Conservation (phyloP, 2,329 filamentous ascomycete genomes). For the Microsporum canis region DNA sequence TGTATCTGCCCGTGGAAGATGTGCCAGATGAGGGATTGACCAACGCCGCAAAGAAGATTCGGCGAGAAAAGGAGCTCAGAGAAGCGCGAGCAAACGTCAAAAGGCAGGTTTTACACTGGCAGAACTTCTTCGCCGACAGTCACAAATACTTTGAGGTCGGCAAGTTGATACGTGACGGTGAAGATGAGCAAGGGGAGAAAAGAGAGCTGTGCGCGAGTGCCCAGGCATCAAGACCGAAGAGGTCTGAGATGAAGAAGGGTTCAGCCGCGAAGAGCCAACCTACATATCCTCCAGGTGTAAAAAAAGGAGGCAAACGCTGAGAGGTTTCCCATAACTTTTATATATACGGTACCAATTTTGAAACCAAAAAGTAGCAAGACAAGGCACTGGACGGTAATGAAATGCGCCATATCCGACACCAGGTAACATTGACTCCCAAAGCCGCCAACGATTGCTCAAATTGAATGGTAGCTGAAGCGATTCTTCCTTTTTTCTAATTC, state of each 20-base stretch:
- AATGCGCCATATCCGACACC: not conserved
- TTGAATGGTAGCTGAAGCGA: not conserved
- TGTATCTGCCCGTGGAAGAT: constrained; percentile 63
- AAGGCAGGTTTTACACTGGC: constrained; percentile 66
- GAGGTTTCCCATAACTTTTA: not conserved
- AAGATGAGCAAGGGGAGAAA: constrained; percentile 41
- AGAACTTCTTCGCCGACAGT: constrained; percentile 66
- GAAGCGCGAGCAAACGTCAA: constrained; percentile 55
- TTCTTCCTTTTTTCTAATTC: not conserved
- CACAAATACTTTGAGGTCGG: constrained; percentile 76
- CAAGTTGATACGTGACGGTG: constrained; percentile 51
- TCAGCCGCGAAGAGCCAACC: constrained; percentile 8
- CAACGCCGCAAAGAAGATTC: constrained; percentile 36
- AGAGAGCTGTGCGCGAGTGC: constrained; percentile 61
- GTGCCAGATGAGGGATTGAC: constrained; percentile 30
- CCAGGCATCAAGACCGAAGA: constrained; percentile 51
- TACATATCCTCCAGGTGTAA: constrained; percentile 4
- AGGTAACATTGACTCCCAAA: not conserved
- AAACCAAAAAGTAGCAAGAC: not conserved
- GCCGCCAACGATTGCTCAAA: not conserved
- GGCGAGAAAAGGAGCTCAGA: constrained; percentile 52
- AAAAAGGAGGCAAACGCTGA: not conserved
- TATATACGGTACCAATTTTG: not conserved
- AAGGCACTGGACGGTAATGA: not conserved
- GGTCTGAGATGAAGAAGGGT: constrained; percentile 27